phyloP scores from a whole-genome alignment of 1,284 basidiomycete genomes.

The Pisolithus thermaeus region DNA sequence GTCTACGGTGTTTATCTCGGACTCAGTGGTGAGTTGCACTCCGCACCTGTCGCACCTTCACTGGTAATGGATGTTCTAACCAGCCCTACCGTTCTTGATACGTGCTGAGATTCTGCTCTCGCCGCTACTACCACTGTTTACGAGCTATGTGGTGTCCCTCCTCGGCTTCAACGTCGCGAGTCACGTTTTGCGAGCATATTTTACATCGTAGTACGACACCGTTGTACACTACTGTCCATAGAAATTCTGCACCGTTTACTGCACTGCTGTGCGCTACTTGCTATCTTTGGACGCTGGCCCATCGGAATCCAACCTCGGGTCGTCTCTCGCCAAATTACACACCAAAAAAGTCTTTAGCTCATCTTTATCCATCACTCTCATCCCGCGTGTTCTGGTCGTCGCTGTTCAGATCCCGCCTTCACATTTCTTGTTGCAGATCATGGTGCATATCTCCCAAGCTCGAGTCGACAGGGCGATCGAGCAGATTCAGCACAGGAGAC shows the following conservation, averaged over 20 bases:
- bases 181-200: conserved; percentile 73
- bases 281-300: conserved; percentile 28
- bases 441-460: conserved; percentile 36
- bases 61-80: conserved; percentile 7
- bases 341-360: conserved; percentile 5
- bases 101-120: conserved; percentile 82
- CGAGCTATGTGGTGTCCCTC: conserved; percentile 78
- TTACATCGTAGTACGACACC: conserved; percentile 46
- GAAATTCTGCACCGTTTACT: background rate
- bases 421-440: conserved; percentile 16
- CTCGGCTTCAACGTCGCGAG: conserved; percentile 87
- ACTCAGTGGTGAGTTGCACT: conserved; percentile 54
- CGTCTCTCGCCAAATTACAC: background rate
- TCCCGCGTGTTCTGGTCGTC: conserved; percentile 5
- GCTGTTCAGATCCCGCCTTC: background rate
- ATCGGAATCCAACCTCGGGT: background rate
- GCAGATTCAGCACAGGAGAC: conserved; percentile 64
- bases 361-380: background rate
- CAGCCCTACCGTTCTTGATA: conserved; percentile 87
- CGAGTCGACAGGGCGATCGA: conserved; percentile 72
- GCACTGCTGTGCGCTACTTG: background rate
- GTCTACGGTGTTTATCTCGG: conserved; percentile 89
- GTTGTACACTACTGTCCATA: background rate
- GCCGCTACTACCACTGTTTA: conserved; percentile 80
- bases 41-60: background rate